These are phyloP conservation scores for Aspergillus awamori DNA, from an alignment of 2,329 filamentous ascomycete species.

Conservation along the genomic window DNA sequence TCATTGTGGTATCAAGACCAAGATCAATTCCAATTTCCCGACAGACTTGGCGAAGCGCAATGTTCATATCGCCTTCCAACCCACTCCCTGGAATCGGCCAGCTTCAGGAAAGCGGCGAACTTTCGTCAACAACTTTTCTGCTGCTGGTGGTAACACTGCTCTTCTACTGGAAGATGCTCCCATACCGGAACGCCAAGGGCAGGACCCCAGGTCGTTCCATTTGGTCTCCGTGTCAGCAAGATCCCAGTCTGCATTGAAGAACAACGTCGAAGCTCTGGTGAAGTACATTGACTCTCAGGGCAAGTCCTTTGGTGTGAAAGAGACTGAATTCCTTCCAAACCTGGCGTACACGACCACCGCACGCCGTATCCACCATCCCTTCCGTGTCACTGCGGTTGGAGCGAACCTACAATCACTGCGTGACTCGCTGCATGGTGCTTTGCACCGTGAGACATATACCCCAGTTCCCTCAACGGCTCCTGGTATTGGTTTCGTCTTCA, in stretches of 20 bases:
- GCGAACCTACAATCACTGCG: constrained; percentile 19
- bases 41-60: constrained; percentile 48
- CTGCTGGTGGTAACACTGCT: constrained; percentile 71
- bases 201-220: constrained; percentile 60
- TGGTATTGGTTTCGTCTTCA: constrained; percentile 34
- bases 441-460: constrained; percentile 12
- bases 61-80: constrained; percentile 51
- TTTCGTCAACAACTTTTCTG: constrained; percentile 69
- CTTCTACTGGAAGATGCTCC: constrained; percentile 67
- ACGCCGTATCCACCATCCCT: constrained; percentile 48
- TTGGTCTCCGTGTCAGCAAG: constrained; percentile 60
- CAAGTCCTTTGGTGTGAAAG: constrained; percentile 42
- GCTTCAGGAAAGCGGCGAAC: constrained; percentile 41
- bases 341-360: constrained; percentile 71
- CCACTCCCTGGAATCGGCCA: constrained; percentile 41
- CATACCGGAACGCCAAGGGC: constrained; percentile 27
- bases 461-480: constrained; percentile 25
- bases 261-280: constrained; percentile 61
- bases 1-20: constrained; percentile 42
- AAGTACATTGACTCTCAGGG: constrained; percentile 46
- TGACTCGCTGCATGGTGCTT: constrained; percentile 16
- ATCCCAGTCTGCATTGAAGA: constrained; percentile 45
- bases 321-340: constrained; percentile 46
- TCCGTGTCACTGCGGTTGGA: constrained; percentile 30
- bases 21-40: constrained; percentile 52